A percentile compares a stretch with the other conserved stretches of the same genome.
phyloP scores from a whole-genome alignment of 257 asterid species.

The Przewalskia tangutica region DNA sequence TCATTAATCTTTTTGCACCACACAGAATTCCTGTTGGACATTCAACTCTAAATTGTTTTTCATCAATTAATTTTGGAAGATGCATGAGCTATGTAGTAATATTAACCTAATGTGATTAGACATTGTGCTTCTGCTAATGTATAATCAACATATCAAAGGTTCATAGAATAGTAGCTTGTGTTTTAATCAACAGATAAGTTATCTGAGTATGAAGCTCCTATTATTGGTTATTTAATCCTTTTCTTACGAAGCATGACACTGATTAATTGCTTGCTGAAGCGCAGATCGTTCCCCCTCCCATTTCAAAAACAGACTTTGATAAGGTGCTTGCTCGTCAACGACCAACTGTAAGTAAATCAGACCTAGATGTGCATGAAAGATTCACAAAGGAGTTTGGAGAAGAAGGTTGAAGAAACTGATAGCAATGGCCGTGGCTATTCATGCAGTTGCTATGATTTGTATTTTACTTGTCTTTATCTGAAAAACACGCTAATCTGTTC shows the following conservation, averaged over 20 bases:
- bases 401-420: slow-evolving; percentile 60
- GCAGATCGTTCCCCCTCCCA: slow-evolving; percentile 91
- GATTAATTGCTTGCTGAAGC: not conserved
- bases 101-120: not conserved
- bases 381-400: slow-evolving; percentile 90
- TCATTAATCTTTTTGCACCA: not conserved
- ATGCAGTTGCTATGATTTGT: not conserved
- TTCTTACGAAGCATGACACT: not conserved
- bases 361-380: slow-evolving; percentile 88
- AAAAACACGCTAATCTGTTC: not conserved
- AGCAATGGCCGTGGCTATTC: not conserved
- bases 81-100: not conserved
- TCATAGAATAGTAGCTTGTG: not conserved
- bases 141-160: not conserved
- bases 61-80: not conserved
- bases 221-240: not conserved
- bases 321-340: slow-evolving; percentile 82
- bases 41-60: not conserved
- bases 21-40: not conserved
- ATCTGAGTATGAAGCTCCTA: not conserved
- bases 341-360: slow-evolving; percentile 92
- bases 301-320: slow-evolving; percentile 67
- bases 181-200: not conserved
- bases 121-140: not conserved
- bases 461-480: not conserved